phyloP scores from a whole-genome alignment of 1,284 basidiomycete species.

The Ceratorhiza oryzae-sativae region DNA sequence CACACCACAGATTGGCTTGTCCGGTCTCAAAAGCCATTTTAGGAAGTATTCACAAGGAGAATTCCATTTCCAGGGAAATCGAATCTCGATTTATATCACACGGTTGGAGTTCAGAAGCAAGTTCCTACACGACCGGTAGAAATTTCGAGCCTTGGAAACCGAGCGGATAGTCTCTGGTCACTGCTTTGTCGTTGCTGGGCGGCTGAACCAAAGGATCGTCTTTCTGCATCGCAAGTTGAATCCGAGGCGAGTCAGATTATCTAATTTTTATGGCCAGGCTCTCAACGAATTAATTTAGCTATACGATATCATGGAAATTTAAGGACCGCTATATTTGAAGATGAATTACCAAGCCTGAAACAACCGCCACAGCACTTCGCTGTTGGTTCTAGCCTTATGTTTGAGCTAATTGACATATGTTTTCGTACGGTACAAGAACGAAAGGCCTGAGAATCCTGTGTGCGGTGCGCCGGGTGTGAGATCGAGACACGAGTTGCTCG shows the following conservation, averaged over 20 bases:
- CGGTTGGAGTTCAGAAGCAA: not conserved
- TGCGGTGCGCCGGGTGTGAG: too few species aligned
- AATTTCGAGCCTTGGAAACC: not conserved
- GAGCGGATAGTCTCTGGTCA: not conserved
- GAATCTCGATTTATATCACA: not conserved
- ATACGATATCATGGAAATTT: not conserved
- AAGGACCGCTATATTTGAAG: not conserved
- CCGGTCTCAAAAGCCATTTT: too few species aligned
- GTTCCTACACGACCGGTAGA: constrained; percentile 9
- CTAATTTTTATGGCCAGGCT: not conserved
- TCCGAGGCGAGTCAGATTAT: not conserved
- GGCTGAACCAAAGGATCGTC: not conserved
- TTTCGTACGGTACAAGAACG: too few species aligned
- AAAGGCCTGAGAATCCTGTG: too few species aligned
- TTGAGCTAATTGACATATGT: too few species aligned
- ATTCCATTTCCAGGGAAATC: not conserved
- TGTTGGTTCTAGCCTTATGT: too few species aligned
- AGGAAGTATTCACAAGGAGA: constrained; percentile 3
- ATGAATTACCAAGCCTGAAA: too few species aligned
- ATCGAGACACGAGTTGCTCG: too few species aligned
- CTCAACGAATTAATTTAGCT: not conserved
- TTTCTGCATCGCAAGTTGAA: not conserved
- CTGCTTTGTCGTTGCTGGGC: constrained; percentile 14
- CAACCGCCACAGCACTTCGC: too few species aligned
- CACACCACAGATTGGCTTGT: too few species aligned